phyloP scores from a whole-genome alignment of 345 rosid genomes.

The Isatis tinctoria region DNA sequence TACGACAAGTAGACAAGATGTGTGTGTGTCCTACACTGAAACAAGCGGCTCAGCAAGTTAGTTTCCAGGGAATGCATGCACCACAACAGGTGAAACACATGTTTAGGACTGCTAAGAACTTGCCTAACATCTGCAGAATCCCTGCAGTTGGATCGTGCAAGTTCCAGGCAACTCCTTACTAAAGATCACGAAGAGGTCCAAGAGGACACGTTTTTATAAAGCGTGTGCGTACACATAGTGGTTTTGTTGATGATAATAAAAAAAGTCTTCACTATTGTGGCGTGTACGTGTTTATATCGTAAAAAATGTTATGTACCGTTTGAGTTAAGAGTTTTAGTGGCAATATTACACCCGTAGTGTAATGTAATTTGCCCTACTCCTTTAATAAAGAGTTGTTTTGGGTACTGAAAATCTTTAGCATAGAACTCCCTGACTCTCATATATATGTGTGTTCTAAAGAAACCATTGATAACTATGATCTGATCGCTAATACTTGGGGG shows the following conservation, averaged over 20 bases:
- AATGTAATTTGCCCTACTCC: neutral
- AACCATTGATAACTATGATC: neutral
- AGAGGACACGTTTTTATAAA: neutral
- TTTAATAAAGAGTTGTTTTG: neutral
- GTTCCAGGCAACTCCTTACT: constrained; percentile 16
- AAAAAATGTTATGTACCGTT: neutral
- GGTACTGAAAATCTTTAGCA: neutral
- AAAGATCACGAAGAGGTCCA: neutral
- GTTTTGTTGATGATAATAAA: constrained; percentile 1
- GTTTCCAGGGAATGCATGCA: constrained; percentile 4
- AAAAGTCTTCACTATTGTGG: neutral
- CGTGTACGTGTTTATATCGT: constrained; percentile 6
- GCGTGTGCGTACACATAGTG: neutral
- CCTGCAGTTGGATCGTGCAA: constrained; percentile 11
- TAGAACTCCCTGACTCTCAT: neutral
- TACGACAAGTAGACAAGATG: constrained; percentile 2
- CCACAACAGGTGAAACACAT: constrained; percentile 11
- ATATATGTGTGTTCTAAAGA: neutral
- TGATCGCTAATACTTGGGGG: no score
- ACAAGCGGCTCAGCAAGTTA: neutral
- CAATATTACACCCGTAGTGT: constrained; percentile 1
- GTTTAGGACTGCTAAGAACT: constrained; percentile 8
- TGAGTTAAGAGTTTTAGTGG: neutral
- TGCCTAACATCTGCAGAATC: constrained; percentile 11
- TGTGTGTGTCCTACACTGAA: constrained; percentile 18